Evolutionary conservation across 306 rosid species (phyloP).

Genomic region (Myrica gale): DNA sequence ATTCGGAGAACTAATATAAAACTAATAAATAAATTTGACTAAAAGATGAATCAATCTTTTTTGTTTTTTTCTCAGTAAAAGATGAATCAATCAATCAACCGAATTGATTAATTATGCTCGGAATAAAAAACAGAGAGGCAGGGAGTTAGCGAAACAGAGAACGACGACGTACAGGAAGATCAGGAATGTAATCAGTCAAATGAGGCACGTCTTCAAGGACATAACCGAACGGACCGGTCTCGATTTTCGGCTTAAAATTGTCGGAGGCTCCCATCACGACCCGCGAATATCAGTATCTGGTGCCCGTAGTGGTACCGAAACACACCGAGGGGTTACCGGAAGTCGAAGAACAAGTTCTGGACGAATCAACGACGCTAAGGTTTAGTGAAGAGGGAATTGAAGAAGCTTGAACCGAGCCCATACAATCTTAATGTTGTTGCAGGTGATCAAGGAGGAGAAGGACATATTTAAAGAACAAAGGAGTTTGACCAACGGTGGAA

Average conservation of each 20-base stretch:
- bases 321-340: neutral
- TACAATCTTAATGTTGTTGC: neutral
- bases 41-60: neutral
- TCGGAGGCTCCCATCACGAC: conserved; percentile 37
- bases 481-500: conserved; percentile 26
- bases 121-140: neutral
- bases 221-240: conserved; percentile 60
- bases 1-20: neutral
- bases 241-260: conserved; percentile 37
- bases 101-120: too few relatives aligned
- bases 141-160: neutral
- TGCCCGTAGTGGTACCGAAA: conserved; percentile 4
- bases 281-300: neutral
- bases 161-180: conserved; percentile 65
- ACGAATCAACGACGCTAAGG: neutral
- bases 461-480: conserved; percentile 29
- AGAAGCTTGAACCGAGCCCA: neutral
- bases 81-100: neutral
- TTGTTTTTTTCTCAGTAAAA: too few relatives aligned
- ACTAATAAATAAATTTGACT: too few relatives aligned
- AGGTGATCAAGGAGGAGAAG: neutral
- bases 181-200: conserved; percentile 62
- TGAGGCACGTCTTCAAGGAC: conserved; percentile 87
- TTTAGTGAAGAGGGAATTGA: neutral
- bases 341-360: neutral